These are phyloP conservation scores for Acanthamoeba lenticulata DNA, from an alignment of 208 protist species.

Conservation along the genomic window DNA sequence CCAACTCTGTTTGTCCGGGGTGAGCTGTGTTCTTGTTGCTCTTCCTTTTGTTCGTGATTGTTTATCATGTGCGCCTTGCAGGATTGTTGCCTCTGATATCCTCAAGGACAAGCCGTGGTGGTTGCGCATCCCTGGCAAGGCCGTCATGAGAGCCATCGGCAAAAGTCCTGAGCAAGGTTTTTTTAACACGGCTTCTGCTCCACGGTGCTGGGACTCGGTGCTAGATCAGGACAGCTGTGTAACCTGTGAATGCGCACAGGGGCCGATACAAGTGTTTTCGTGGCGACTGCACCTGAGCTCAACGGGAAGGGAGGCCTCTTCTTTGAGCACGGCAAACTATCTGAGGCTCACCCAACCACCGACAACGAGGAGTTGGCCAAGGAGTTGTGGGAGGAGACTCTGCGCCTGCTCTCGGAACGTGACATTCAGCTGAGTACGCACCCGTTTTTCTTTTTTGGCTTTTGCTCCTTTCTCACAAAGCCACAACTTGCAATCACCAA, in stretches of 20 bases:
- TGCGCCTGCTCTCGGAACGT: not conserved
- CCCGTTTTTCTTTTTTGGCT: not conserved
- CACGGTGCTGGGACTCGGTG: too few species aligned
- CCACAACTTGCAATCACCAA: not conserved
- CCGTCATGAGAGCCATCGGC: constrained; percentile 3
- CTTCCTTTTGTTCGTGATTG: not conserved
- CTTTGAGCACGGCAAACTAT: constrained; percentile 20
- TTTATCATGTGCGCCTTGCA: not conserved
- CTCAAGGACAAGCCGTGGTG: constrained; percentile 17
- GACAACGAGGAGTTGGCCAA: not conserved
- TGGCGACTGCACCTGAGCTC: not conserved
- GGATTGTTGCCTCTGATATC: constrained; percentile 3
- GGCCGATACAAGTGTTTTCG: not conserved
- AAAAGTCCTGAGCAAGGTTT: constrained; percentile 1
- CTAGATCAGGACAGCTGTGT: not conserved
- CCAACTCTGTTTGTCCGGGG: constrained; percentile 27
- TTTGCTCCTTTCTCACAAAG: not conserved
- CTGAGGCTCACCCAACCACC: not conserved
- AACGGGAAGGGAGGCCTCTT: not conserved
- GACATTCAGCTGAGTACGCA: not conserved
- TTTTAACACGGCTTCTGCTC: too few species aligned
- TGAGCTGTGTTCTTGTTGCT: not conserved
- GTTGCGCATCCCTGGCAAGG: not conserved
- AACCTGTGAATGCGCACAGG: not conserved
- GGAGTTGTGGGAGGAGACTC: not conserved